These are phyloP conservation scores for Acrodontium crateriforme DNA, from an alignment of 2,329 filamentous ascomycete species.

Conservation along the genomic window DNA sequence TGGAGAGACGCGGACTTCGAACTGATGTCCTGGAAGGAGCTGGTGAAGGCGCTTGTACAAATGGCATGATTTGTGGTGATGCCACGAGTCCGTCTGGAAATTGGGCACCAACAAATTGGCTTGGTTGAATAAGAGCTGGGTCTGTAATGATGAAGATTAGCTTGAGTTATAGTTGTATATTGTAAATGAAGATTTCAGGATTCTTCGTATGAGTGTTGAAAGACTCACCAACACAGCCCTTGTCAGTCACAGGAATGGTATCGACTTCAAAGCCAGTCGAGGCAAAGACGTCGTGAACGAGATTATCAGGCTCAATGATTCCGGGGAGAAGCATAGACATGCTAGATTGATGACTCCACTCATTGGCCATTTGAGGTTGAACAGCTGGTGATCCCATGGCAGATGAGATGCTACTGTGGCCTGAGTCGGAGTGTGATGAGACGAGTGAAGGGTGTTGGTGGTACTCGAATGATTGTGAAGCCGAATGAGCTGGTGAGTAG, in stretches of 20 bases:
- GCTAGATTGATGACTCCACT: slow-evolving; percentile 33
- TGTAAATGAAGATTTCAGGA: no score
- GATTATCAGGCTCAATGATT: slow-evolving; percentile 47
- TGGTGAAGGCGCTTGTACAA: slow-evolving; percentile 44
- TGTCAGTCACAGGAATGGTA: slow-evolving; percentile 31
- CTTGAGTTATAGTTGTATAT: no score
- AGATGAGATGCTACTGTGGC: slow-evolving; percentile 35
- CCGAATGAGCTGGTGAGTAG: slow-evolving; percentile 31
- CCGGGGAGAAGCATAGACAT: slow-evolving; percentile 41
- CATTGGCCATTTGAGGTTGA: slow-evolving; percentile 47
- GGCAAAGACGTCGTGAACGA: slow-evolving; percentile 36
- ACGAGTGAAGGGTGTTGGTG: slow-evolving; percentile 30
- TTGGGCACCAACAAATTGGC: slow-evolving; percentile 28
- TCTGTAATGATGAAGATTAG: no score
- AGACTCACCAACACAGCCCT: slow-evolving; percentile 39
- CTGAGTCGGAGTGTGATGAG: slow-evolving; percentile 37
- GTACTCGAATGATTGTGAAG: slow-evolving; percentile 31
- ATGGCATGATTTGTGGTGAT: slow-evolving; percentile 23
- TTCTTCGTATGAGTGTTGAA: no score
- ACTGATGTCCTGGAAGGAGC: slow-evolving; percentile 43
- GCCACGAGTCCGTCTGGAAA: slow-evolving; percentile 28
- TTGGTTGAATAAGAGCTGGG: slow-evolving; percentile 43
- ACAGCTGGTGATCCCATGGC: slow-evolving; percentile 40
- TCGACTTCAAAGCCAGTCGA: slow-evolving; percentile 44
- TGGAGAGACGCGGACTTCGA: slow-evolving; percentile 27